Conservation (phyloP, 176 grass and related monocot species). For the Dendrocalamus sinicus region DNA sequence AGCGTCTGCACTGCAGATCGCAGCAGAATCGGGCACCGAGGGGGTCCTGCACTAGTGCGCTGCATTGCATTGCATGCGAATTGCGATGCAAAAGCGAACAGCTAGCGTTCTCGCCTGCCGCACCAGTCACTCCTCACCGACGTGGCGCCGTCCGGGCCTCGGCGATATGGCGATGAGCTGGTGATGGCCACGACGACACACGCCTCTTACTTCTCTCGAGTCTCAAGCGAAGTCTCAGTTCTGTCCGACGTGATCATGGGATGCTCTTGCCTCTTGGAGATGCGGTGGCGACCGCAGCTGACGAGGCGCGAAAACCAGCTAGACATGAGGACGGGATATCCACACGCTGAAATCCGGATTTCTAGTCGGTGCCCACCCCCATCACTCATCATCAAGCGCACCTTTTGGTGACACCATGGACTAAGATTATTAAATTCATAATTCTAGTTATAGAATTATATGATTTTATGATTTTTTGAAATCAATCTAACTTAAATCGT, state of each 20-base stretch:
- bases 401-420: not conserved
- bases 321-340: not conserved
- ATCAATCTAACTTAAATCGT: too few relatives aligned
- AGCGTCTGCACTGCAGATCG: not conserved
- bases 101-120: not conserved
- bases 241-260: not conserved
- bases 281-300: not conserved
- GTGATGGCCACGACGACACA: not conserved
- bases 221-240: not conserved
- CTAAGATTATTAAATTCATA: too few relatives aligned
- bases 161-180: not conserved
- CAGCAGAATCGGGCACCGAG: not conserved
- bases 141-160: conserved; percentile 16
- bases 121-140: not conserved
- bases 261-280: conserved; percentile 33
- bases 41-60: not conserved
- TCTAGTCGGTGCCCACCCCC: not conserved
- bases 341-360: conserved; percentile 11
- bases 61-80: not conserved
- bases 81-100: conserved; percentile 6
- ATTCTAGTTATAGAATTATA: too few relatives aligned
- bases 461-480: rapidly evolving
- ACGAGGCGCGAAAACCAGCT: conserved; percentile 8
- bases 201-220: not conserved
- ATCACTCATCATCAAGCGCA: not conserved